phyloP scores from a whole-genome alignment of 73 alveolate genomes.

The Blepharisma japonicum region DNA sequence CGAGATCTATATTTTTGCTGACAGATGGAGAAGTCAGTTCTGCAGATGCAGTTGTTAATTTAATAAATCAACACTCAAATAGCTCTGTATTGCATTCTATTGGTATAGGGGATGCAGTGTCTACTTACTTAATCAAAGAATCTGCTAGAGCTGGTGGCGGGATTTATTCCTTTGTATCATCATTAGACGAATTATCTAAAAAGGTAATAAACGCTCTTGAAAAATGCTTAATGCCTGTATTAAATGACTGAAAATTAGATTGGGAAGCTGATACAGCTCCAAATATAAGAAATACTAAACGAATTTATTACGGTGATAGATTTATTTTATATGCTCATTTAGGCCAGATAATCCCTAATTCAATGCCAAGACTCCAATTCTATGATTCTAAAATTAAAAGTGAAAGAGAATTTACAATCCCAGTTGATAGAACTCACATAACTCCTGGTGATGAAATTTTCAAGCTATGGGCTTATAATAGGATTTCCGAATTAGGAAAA shows the following conservation, averaged over 20 bases:
- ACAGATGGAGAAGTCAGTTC: slow-evolving; percentile 94
- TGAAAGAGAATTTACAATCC: neutral
- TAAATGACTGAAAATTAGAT: neutral
- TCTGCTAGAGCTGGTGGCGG: slow-evolving; percentile 71
- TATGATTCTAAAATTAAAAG: neutral
- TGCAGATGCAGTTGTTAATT: slow-evolving; percentile 56
- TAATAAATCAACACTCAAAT: slow-evolving; percentile 43
- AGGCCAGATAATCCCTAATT: neutral
- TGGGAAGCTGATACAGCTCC: neutral
- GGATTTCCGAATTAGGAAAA: neutral
- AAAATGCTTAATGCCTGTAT: slow-evolving; percentile 40
- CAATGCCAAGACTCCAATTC: neutral
- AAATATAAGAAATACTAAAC: neutral
- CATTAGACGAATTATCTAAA: slow-evolving; percentile 38
- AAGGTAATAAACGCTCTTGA: slow-evolving; percentile 51
- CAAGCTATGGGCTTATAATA: slow-evolving; percentile 13
- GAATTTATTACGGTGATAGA: slow-evolving; percentile 17
- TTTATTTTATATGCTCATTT: neutral
- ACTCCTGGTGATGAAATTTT: slow-evolving; percentile 12
- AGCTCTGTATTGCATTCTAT: slow-evolving; percentile 43
- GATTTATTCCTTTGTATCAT: slow-evolving; percentile 39
- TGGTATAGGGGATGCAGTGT: slow-evolving; percentile 61
- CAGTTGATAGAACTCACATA: neutral
- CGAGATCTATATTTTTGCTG: slow-evolving; percentile 74
- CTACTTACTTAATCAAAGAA: slow-evolving; percentile 38